Base-by-base conservation (phyloP, 805 yeast species). In the Teunomyces gatunensis region DNA sequence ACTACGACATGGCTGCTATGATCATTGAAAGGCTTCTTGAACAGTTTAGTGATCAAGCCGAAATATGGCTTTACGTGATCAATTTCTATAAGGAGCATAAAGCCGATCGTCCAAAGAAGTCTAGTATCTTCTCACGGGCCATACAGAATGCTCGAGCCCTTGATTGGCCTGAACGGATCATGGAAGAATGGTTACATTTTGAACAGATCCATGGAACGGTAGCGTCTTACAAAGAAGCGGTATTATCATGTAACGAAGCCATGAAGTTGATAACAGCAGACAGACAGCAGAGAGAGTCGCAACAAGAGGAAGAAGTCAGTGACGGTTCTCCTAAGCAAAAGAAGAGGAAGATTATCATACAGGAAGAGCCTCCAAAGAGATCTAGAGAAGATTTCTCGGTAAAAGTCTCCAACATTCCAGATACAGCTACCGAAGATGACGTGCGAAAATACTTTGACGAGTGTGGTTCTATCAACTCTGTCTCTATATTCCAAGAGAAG, bases 331-430 rank as follows among this genome's bases (percentile, higher is more conserved):
- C 43, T 3, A 23, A 34, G 28, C 18, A 40, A 27, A 39, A 39
- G 15, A 42, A 39, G 17, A 47, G 47, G 32, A 36, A 40, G 23
- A 9, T 25, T 6, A 15, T 27, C 5, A 17, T 25, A 10, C 32
- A 11, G 3, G 36, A 39, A 23, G 27, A 45, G 10, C 9, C 5
- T 43, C 50, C 34, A 43, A 37, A 56, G 7, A 68, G 88, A 54
- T 78, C 80, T 46, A 64, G 95, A 56, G 95, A 88, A 61, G 66
- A 76, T 21, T 68, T 73, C 12, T 73, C 87, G 0, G 75, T 87
- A 0, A 63, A 80, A n/a, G 81, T 85, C 0, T 59, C 65, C 1
- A 73, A 78, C 34, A 54, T 87, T 2, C 78, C 85, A 0, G 32
- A 48, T 0, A 58, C 63, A 6, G 59, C 65, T 2, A 66, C 72